These are phyloP conservation scores for Balansia obtecta DNA, from an alignment of 2,329 filamentous ascomycete species.

Conservation along the genomic window DNA sequence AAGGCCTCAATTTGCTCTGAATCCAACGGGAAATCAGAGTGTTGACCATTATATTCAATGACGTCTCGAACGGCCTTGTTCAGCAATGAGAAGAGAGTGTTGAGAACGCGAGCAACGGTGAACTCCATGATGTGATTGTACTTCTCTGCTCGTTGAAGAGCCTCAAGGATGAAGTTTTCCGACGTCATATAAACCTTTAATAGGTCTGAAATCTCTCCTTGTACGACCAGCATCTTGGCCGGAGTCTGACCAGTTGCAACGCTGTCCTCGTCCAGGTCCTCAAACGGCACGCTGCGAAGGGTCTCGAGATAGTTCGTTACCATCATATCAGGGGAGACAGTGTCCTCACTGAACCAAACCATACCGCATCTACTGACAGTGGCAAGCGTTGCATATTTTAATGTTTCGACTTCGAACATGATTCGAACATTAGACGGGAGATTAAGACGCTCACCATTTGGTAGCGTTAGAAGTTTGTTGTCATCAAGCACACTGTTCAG, in stretches of 20 bases:
- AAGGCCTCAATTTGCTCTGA: slow-evolving; percentile 82
- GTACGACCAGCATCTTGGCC: slow-evolving; percentile 65
- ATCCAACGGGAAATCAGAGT: slow-evolving; percentile 86
- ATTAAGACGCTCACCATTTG: slow-evolving; percentile 95
- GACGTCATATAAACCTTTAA: slow-evolving; percentile 62
- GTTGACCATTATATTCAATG: slow-evolving; percentile 91
- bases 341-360: slow-evolving; percentile 99
- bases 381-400: slow-evolving; percentile 93
- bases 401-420: slow-evolving; percentile 98
- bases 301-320: slow-evolving; percentile 80
- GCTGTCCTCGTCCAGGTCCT: slow-evolving; percentile 89
- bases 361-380: slow-evolving; percentile 99
- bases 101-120: slow-evolving; percentile 78
- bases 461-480: slow-evolving; percentile 93
- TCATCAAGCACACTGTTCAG: slow-evolving; percentile 98
- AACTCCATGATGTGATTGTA: slow-evolving; percentile 99
- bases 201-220: slow-evolving; percentile 67
- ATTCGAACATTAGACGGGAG: slow-evolving; percentile 90
- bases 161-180: slow-evolving; percentile 70
- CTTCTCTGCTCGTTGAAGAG: slow-evolving; percentile 60
- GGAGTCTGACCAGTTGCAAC: slow-evolving; percentile 64
- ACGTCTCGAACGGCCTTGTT: slow-evolving; percentile 89
- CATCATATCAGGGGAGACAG: slow-evolving; percentile 86
- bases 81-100: slow-evolving; percentile 85
- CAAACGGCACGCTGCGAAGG: slow-evolving; percentile 72